Conservation (phyloP, 805 yeast species). For the Scheffersomyces amazonensis region DNA sequence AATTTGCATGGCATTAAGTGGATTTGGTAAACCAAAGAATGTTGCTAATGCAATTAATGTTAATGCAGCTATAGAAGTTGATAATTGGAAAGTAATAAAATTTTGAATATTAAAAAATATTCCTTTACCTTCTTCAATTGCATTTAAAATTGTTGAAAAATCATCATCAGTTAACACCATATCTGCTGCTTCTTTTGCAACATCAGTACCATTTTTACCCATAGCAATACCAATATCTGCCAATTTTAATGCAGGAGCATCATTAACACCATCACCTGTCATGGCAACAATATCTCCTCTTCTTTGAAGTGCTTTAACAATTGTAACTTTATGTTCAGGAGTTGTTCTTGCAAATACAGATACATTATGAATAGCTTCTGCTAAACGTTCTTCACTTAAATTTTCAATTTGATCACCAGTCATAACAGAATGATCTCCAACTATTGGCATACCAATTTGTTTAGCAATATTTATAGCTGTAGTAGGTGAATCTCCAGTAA, state of each 20-base stretch:
- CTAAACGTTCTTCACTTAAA: conserved; percentile 68
- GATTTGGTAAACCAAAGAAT: conserved; percentile 83
- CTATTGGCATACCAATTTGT: conserved; percentile 84
- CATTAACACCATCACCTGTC: conserved; percentile 99
- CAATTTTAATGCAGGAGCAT: conserved; percentile 95
- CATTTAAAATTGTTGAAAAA: conserved; percentile 87
- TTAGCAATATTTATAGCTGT: conserved; percentile 84
- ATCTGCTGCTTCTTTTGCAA: conserved; percentile 97
- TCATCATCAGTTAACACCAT: conserved; percentile 98
- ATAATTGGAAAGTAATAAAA: conserved; percentile 90
- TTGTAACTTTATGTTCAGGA: conserved; percentile 88
- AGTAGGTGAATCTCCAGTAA: conserved; percentile 89
- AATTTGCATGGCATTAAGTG: conserved; percentile 97
- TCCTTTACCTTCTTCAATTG: conserved; percentile 97
- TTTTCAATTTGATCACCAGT: conserved; percentile 81
- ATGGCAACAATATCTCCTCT: conserved; percentile 96
- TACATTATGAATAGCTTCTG: conserved; percentile 75
- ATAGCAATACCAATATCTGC: conserved; percentile 96
- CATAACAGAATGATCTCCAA: conserved; percentile 65
- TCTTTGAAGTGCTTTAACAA: conserved; percentile 83
- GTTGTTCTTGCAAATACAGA: conserved; percentile 93
- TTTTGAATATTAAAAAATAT: conserved; percentile 94
- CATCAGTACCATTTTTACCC: conserved; percentile 95
- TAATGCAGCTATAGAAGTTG: conserved; percentile 94
- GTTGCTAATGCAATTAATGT: conserved; percentile 87